Base-by-base conservation (phyloP, 1,284 basidiomycete species). In the Leccinum angustisporum region DNA sequence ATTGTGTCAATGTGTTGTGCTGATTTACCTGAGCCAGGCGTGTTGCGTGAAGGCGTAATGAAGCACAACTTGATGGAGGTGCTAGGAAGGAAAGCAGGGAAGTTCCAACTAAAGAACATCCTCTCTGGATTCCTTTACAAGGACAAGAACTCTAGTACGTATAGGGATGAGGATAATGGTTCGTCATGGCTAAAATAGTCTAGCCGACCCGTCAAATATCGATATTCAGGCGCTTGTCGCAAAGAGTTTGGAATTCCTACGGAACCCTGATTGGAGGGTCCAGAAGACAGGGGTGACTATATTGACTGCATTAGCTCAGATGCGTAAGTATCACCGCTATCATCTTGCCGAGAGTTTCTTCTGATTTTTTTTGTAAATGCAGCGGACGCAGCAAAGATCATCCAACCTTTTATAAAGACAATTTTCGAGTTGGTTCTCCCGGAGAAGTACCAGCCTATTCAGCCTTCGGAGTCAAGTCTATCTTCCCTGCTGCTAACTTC, bases 261-360 rank as follows among this genome's bases (percentile, higher is more conserved):
- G 0, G 11, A 11, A 43, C 0, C 11, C 14, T 3, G 30, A 0
- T 11, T 73, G 70, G 71, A 64, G 60, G 38, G 30, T 4, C 10
- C 71, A 72, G 30, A 73, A 72, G 33, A 65, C 59, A 14, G 69
- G 71, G 8, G 63, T 72, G 54, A 62, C 59, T 3, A 67, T 72
- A 14, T 59, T 71, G 3, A 70, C 59, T 34, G 63, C 66, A 1
- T 59, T 73, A 54, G 61, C 66, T 34, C 68, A 62, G 51, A 70
- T 70, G 0, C 36, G 69, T 72, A 57, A 18, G 60, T n/a, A 33
- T 54, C 33, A 16, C 27, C 1, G 14, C 31, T 11, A 3, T 10
- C 6, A 1, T 8, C 4, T 40, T 34, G 2, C 5, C 10, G 10
- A 40, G n/a, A 34, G n/a, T 9, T 16, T 43, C 36, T n/a, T 3